Evolutionary conservation across 2,329 filamentous ascomycete species (phyloP).

Genomic region (Podosphaera fusca): DNA sequence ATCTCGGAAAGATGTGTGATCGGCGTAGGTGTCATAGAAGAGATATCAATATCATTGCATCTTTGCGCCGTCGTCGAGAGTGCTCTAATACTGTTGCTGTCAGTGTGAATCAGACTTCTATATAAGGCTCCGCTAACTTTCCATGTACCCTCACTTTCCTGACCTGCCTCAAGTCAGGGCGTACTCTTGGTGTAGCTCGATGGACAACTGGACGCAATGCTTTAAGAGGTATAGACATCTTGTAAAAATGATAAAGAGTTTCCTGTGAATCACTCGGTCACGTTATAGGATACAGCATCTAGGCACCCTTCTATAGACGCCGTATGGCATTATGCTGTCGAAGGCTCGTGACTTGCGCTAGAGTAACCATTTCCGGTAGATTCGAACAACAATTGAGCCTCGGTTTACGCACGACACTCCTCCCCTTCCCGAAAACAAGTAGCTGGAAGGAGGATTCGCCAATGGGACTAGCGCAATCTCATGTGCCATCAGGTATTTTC

Average conservation of each 20-base stretch:
- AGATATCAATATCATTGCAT: slow-evolving; percentile 37
- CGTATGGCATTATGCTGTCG: no score
- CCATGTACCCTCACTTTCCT: background rate
- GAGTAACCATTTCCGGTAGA: no score
- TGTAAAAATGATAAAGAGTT: background rate
- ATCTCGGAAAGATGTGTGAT: slow-evolving; percentile 84
- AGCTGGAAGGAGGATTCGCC: no score
- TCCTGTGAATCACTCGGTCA: background rate
- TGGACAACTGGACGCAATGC: background rate
- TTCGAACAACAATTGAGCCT: no score
- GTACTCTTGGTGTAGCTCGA: background rate
- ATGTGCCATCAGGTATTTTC: no score
- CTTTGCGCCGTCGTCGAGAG: slow-evolving; percentile 37
- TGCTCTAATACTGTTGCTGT: slow-evolving; percentile 20
- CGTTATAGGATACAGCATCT: no score
- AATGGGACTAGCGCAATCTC: no score
- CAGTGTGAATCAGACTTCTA: background rate
- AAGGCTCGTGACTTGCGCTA: no score
- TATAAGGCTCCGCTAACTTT: background rate
- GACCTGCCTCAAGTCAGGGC: background rate
- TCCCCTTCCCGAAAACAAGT: no score
- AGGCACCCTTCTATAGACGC: no score
- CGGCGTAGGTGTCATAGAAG: slow-evolving; percentile 65
- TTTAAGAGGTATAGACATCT: background rate
- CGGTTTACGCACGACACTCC: no score